Evolutionary conservation across 768 basidiomycete genomes (phyloP).

Genomic region (Lactarius hatsudake): DNA sequence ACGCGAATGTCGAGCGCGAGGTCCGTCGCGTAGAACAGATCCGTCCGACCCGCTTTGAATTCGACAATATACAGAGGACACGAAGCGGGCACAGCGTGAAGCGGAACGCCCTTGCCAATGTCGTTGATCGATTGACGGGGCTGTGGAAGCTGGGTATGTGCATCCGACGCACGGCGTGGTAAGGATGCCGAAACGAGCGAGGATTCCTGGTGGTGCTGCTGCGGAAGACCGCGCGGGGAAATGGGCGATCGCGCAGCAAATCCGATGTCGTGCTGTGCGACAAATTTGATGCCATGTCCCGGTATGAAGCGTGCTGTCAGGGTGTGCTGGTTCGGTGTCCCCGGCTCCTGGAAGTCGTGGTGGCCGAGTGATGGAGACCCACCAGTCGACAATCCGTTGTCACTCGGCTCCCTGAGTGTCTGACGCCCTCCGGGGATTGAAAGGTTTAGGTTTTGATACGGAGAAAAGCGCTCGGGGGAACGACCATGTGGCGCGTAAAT

Average conservation of each 20-base stretch:
- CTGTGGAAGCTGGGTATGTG: conserved; percentile 31
- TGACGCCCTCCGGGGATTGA: conserved; percentile 54
- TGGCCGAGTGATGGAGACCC: conserved; percentile 48
- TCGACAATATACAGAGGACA: conserved; percentile 96
- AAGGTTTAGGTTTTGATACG: conserved; percentile 62
- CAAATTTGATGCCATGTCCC: conserved; percentile 61
- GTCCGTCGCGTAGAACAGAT: conserved; percentile 89
- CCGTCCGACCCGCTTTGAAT: conserved; percentile 96
- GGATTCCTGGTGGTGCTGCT: conserved; percentile 28
- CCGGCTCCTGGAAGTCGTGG: conserved; percentile 46
- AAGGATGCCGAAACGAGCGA: conserved; percentile 24
- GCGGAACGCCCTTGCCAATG: conserved; percentile 86
- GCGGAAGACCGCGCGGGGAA: conserved; percentile 44
- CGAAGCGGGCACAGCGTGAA: conserved; percentile 75
- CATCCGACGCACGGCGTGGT: conserved; percentile 43
- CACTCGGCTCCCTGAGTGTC: conserved; percentile 58
- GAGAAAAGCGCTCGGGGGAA: conserved; percentile 49
- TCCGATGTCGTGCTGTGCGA: conserved; percentile 37
- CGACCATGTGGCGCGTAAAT: conserved; percentile 70
- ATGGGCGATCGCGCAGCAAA: conserved; percentile 50
- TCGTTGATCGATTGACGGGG: conserved; percentile 40
- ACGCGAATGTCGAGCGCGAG: conserved; percentile 61
- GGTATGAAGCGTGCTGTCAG: conserved; percentile 62
- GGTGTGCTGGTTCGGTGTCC: conserved; percentile 34
- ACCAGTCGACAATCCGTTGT: conserved; percentile 50